Base-by-base conservation (phyloP, 1,284 basidiomycete species). In the Kalmanozyma brasiliensis region DNA sequence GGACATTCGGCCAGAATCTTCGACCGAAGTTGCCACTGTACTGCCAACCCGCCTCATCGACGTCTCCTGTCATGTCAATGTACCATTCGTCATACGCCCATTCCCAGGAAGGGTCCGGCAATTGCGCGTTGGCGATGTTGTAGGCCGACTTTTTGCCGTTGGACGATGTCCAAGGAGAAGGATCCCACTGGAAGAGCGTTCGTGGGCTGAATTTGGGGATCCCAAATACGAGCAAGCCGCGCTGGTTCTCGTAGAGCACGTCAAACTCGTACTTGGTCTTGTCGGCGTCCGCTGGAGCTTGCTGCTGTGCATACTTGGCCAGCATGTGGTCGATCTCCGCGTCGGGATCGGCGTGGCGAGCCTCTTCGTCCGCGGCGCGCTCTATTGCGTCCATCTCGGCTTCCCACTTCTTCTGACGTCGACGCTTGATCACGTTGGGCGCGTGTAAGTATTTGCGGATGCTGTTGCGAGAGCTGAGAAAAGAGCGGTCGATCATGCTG, bases 11-110 rank as follows among this genome's bases (percentile, higher is more conserved):
- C 62, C 66, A 69, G 59, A 70, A 64, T 10, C 67, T 43, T 14
- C 69, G 55, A 16, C 77, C 75, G 46, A 80, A 81, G 43, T 71
- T 72, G 48, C 74, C 70, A 35, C 72, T 71, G 53, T 81, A 81
- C 61, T 81, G 78, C 79, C 79, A 81, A 24, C 79, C 79, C 3
- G 76, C 73, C 55, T 81, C 78, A 37, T 81, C 79, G 8, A 77
- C 78, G 40, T 81, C 78, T 38, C 77, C 79, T 0, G 75, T 74
- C 79, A 81, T 81, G 62, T 81, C 79, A 56, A 81, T 78, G 45
- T 74, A 57, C 79, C 79, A 81, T 24, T 78, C 74, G 13, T 59
- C 60, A 33, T 81, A 76, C 17, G 79, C 78, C 79, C 79, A 81
- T 38, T 80, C 79, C 79, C 79, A 81, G 8, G 72, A 74, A 4